A percentile compares a stretch with the other conserved stretches of the same genome.
phyloP scores from a whole-genome alignment of 257 asterid species.

The Solanum corneliomulleri region DNA sequence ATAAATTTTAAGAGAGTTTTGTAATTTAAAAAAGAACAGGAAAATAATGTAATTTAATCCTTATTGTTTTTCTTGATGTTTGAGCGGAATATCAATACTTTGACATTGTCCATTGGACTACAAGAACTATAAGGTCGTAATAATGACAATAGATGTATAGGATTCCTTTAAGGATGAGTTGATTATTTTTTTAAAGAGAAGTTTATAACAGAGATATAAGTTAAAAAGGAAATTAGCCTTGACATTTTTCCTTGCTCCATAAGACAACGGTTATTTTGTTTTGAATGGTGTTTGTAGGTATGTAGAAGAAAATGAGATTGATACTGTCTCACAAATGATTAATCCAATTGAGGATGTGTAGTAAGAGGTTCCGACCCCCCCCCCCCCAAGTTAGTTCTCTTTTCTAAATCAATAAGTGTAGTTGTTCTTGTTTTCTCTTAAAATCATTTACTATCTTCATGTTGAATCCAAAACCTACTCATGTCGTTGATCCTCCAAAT shows the following conservation, averaged over 20 bases:
- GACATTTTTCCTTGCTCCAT: slow-evolving; percentile 92
- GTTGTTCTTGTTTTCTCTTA: neutral
- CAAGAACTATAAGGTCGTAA: slow-evolving; percentile 85
- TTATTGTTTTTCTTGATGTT: slow-evolving; percentile 11
- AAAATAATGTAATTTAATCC: too few species aligned
- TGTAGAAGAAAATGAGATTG: slow-evolving; percentile 46
- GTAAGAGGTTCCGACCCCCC: slow-evolving; percentile 3
- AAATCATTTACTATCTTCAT: slow-evolving; percentile 3
- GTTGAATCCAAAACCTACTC: slow-evolving; percentile 45
- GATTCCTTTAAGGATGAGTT: slow-evolving; percentile 61
- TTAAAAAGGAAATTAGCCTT: slow-evolving; percentile 57
- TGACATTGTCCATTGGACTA: slow-evolving; percentile 67
- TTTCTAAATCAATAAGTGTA: neutral
- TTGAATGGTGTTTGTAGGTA: slow-evolving; percentile 69
- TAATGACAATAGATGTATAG: slow-evolving; percentile 80
- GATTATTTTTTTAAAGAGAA: slow-evolving; percentile 70
- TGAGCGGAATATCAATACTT: slow-evolving; percentile 57
- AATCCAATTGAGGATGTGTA: slow-evolving; percentile 26
- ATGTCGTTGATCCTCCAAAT: slow-evolving; percentile 31
- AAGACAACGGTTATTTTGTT: slow-evolving; percentile 77
- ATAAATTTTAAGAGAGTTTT: too few species aligned
- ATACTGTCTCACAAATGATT: slow-evolving; percentile 5
- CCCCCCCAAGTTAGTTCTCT: slow-evolving; percentile 28
- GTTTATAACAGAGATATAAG: slow-evolving; percentile 70
- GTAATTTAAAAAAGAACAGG: too few species aligned